Evolutionary conservation across 1,139 yeast genomes (phyloP), one percentile per base, ranked within the genome.

Genomic region (Candida sp.): DNA sequence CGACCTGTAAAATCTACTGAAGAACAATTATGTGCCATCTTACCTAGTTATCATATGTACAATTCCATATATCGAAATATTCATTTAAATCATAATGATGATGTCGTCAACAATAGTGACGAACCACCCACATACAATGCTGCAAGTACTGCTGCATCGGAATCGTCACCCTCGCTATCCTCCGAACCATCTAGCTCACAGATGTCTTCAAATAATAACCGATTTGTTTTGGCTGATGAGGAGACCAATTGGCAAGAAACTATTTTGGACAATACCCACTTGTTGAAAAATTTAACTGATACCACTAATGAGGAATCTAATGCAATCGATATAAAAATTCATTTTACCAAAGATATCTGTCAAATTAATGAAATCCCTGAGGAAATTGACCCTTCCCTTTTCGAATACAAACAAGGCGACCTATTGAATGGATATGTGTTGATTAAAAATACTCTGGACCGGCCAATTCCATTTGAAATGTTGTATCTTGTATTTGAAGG

Each of bases 401-500:
- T 51, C 49, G 77, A 72, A 46, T 73, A 66, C 49, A 64, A 62
- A 36, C 73, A 66, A 45, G 77, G 77, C 7, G 76, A 71, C 49
- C 61, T 50, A 23, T 55, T 73, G 23, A 65, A 71, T 49, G 78
- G 78, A 1, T 68, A 62, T 48, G 57, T 69, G 4, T 43, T 52
- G 7, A 62, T 73, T 8, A 49, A 53, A 25, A 70, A 70, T 50
- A 52, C 48, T 4, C 55, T 66, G 5, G 45, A 51, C 4, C 44
- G 52, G 7, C 57, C 61, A 1, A 61, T 72, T 22, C 63, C 64
- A 2, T 73, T 71, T 50, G 73, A 68, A 40, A 68, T 70, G 74
- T 67, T 72, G 44, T 73, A 70, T 49, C 59, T 72, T 4, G 54
- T 71, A 19, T 68, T 73, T 40, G 77, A 73, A 52, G 77, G 77